Conservation (phyloP, 768 basidiomycete species). For the Mycena galericulata region DNA sequence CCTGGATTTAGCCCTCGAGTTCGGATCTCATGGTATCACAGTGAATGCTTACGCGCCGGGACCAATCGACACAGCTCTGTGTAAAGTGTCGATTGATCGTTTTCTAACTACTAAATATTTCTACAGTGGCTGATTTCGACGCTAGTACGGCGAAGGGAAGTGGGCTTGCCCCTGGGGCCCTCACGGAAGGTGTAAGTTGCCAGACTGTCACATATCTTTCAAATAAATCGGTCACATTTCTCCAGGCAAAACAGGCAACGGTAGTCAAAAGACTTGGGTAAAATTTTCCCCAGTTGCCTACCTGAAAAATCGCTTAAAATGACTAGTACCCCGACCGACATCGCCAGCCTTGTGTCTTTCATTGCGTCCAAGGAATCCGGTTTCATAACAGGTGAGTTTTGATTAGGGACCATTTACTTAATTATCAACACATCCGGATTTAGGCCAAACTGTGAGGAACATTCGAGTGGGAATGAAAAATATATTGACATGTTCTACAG, state of each 20-base stretch:
- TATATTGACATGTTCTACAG: no score
- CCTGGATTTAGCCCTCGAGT: constrained; percentile 26
- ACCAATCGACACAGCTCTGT: constrained; percentile 31
- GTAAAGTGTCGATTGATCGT: no score
- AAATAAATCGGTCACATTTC: no score
- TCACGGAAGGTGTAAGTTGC: no score
- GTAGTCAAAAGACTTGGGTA: no score
- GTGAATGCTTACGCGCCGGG: constrained; percentile 44
- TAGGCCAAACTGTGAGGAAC: constrained; percentile 12
- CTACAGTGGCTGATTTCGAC: neutral
- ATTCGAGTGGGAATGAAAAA: no score
- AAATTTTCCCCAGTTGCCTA: no score
- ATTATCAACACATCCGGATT: neutral
- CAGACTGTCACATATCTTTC: no score
- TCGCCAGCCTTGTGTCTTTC: constrained; percentile 47
- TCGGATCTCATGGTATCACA: constrained; percentile 38
- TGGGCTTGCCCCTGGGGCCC: no score
- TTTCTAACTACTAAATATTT: no score
- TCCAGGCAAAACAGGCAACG: no score
- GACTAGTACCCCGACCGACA: constrained; percentile 15
- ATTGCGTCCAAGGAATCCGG: constrained; percentile 44
- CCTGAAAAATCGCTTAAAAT: no score
- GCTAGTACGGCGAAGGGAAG: neutral
- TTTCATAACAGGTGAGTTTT: constrained; percentile 44
- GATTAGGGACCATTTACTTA: neutral